Evolutionary conservation across 73 alveolate species (phyloP).

Genomic region (Paramecium tetraurelia): DNA sequence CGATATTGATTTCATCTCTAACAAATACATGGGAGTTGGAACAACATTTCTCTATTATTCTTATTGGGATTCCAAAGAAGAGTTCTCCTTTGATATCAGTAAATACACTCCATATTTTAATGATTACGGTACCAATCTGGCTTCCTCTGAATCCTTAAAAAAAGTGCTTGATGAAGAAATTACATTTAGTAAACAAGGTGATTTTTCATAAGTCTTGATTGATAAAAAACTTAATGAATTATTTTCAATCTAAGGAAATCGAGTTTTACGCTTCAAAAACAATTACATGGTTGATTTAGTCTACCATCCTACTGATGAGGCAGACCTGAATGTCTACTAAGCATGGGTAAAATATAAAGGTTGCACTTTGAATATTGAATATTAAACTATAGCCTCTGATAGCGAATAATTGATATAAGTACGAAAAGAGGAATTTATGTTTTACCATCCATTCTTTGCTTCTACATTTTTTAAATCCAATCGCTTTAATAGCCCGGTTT

Average conservation of each 20-base stretch:
- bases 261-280: neutral
- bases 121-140: too few relatives aligned
- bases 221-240: neutral
- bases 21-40: neutral
- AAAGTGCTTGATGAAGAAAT: neutral
- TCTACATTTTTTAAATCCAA: neutral
- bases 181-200: neutral
- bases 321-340: neutral
- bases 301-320: neutral
- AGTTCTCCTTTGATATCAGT: neutral
- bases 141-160: neutral
- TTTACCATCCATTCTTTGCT: neutral
- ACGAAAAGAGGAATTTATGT: neutral
- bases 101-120: neutral
- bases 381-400: neutral
- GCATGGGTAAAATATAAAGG: neutral
- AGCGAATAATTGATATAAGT: neutral
- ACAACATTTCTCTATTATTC: neutral
- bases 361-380: neutral
- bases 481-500: neutral
- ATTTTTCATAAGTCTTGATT: neutral
- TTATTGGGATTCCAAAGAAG: neutral
- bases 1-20: neutral
- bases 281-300: neutral
- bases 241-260: neutral